Evolutionary conservation across 1,139 yeast genomes (phyloP), one percentile per base, ranked within the genome.

Genomic region (Geotrichum siamense): DNA sequence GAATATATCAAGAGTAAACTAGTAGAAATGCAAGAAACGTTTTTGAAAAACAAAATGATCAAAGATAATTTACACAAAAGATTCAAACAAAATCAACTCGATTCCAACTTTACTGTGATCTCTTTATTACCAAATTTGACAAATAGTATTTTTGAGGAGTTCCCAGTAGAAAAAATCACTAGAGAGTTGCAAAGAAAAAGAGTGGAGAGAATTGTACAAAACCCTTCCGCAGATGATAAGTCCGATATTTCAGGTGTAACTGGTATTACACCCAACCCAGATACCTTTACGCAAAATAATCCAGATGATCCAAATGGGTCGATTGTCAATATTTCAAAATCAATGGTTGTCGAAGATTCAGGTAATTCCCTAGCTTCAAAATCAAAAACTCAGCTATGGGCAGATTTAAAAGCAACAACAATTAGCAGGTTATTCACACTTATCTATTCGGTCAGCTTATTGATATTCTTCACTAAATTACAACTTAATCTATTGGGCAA

Each of bases 1-100:
- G 75, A 75, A 45, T 80, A 76, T 57, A 71, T 83, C 28, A 69
- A 78, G 52, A 68, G 70, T 53, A 78, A 79, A 61, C 68, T 85
- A 51, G 66, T 73, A 43, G 79, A 80, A 59, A 74, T 82, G 54
- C 89, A 82, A 59, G 76, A 79, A 52, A 71, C 80, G 39, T 65
- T 86, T 48, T 72, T 76, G 48, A 84, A 83, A 55, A 94, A 86
- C 63, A 75, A 82, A 47, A 76, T 81, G 48, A 81, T 87, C 43
- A 78, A 81, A 55, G 95, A 85, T 57, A 56, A 53, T 48, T 56
- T 68, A 37, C 65, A 68, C 40, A 57, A 70, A 15, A 67, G 95
- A 50, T 91, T 87, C 58, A 78, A 82, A 44, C 96, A 87, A 66
- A 91, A 96, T 17, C 97, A 89, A 59, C 82, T 81, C 55, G 97